These are phyloP conservation scores for Plasmodium knowlesi DNA, from an alignment of 169 alveolate species.

Conservation along the genomic window DNA sequence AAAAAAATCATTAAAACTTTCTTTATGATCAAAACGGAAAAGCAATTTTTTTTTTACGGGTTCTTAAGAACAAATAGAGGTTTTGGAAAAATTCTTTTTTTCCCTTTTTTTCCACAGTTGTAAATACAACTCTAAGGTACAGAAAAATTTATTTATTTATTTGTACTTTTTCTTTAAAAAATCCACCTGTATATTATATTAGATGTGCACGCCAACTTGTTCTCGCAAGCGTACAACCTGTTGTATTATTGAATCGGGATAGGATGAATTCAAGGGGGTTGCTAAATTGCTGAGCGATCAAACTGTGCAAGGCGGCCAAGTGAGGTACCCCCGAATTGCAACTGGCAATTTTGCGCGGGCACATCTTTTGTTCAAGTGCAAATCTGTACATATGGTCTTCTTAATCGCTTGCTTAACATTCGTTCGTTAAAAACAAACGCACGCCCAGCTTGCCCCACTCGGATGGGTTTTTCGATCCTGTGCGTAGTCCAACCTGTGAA, in stretches of 20 bases:
- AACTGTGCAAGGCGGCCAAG: background rate
- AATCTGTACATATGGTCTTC: background rate
- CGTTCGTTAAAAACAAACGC: slow-evolving; percentile 67
- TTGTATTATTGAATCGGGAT: background rate
- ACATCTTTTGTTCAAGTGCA: background rate
- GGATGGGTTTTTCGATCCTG: slow-evolving; percentile 70
- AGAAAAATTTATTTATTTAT: background rate
- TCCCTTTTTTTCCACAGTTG: background rate
- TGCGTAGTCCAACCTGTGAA: slow-evolving; percentile 39
- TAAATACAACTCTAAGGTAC: background rate
- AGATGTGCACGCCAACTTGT: background rate
- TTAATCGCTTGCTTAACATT: background rate
- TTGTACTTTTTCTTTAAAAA: background rate
- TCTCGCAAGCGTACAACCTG: background rate
- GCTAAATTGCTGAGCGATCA: background rate
- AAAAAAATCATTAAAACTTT: background rate
- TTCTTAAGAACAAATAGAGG: background rate
- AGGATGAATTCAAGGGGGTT: background rate
- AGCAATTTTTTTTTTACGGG: background rate
- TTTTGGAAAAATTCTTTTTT: background rate
- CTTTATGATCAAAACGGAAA: background rate
- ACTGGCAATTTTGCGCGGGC: background rate
- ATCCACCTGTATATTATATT: background rate
- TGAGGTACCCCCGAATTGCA: background rate
- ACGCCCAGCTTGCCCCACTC: slow-evolving; percentile 74